phyloP scores from a whole-genome alignment of 1,284 basidiomycete species.

The Phylloporus gajari region DNA sequence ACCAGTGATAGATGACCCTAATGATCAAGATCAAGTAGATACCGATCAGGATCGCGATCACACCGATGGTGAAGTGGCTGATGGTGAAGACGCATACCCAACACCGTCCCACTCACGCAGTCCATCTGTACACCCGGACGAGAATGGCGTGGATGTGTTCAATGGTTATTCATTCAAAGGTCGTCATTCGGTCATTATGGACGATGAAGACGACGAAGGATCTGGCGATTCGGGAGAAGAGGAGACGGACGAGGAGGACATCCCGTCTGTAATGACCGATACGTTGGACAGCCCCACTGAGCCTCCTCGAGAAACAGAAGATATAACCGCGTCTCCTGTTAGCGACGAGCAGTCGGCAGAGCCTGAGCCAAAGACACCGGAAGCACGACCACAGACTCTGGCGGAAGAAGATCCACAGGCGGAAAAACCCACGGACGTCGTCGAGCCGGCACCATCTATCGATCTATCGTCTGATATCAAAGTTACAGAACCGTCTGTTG shows the following conservation, averaged over 20 bases:
- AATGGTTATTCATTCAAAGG: conserved; percentile 92
- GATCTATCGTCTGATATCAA: conserved; percentile 32
- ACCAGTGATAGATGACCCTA: conserved; percentile 81
- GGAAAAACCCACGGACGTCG: conserved; percentile 18
- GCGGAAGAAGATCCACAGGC: conserved; percentile 46
- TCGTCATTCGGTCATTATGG: conserved; percentile 78
- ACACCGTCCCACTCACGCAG: conserved; percentile 80
- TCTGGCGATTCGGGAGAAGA: conserved; percentile 56
- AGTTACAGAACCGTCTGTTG: conserved; percentile 20
- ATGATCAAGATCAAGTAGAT: conserved; percentile 67
- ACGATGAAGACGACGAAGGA: conserved; percentile 61
- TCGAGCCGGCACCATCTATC: conserved; percentile 32
- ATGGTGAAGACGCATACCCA: conserved; percentile 75
- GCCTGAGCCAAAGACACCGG: conserved; percentile 77
- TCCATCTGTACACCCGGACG: conserved; percentile 67
- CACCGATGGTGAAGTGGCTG: conserved; percentile 76
- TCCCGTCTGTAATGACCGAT: conserved; percentile 34
- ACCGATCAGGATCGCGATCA: conserved; percentile 69
- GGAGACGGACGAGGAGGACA: conserved; percentile 52
- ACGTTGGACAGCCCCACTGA: conserved; percentile 35
- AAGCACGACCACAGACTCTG: conserved; percentile 64
- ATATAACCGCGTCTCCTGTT: conserved; percentile 37
- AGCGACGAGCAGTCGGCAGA: conserved; percentile 49
- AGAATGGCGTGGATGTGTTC: conserved; percentile 73
- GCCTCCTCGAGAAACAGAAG: conserved; percentile 37